Evolutionary conservation across 2,329 filamentous ascomycete species (phyloP).

Genomic region (Aspergillus neotritici): DNA sequence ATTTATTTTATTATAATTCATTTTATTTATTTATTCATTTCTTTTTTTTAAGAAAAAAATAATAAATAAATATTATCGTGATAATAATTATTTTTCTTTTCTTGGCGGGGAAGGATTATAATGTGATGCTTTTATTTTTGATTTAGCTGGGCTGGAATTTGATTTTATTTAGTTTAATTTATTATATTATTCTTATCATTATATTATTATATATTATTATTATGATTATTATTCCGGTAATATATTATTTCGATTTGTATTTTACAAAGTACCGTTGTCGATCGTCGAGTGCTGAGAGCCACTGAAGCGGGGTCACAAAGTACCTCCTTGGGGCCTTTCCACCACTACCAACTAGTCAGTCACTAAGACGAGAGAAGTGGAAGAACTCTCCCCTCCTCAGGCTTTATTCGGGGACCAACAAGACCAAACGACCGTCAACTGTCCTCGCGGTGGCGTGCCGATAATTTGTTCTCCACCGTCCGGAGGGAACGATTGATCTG

Average conservation of each 20-base stretch:
- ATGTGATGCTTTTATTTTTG: no score
- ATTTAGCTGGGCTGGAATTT: no score
- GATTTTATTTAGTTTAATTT: no score
- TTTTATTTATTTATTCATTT: conserved; percentile 2
- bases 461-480: conserved; percentile 9
- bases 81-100: not conserved
- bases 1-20: conserved; percentile 2
- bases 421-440: not conserved
- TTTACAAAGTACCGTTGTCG: conserved; percentile 9
- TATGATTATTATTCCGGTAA: not conserved
- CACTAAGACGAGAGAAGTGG: no score
- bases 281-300: no score
- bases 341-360: not conserved
- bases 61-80: not conserved
- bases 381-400: conserved; percentile 8
- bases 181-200: not conserved
- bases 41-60: not conserved
- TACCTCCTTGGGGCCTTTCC: not conserved
- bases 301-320: not conserved
- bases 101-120: no score
- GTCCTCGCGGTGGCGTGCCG: conserved; percentile 7
- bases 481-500: conserved; percentile 1
- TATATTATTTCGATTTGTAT: not conserved
- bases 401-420: conserved; percentile 11
- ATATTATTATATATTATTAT: not conserved